Evolutionary conservation across 2,329 filamentous ascomycete species (phyloP).

Genomic region (Didymella segeticola): DNA sequence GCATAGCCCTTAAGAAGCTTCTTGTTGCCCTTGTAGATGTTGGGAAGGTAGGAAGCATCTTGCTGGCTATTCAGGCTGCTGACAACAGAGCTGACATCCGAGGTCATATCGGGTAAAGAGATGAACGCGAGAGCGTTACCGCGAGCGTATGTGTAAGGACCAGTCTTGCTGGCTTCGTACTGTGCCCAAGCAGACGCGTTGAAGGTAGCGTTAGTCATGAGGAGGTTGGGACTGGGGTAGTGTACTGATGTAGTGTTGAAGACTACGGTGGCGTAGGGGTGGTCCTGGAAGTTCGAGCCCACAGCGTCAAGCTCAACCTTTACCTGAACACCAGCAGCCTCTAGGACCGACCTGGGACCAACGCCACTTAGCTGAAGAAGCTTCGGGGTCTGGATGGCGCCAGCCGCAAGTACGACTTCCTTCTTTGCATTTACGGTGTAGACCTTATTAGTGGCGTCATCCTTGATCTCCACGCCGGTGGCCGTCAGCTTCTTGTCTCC

Average conservation of each 20-base stretch:
- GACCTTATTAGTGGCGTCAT: conserved; percentile 22
- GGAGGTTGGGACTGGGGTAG: conserved; percentile 32
- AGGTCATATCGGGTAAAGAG: conserved; percentile 33
- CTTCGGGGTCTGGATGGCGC: conserved; percentile 63
- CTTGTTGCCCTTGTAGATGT: conserved; percentile 30
- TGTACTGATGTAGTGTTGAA: conserved; percentile 32
- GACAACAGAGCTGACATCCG: conserved; percentile 15
- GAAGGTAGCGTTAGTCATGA: conserved; percentile 42
- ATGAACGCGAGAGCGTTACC: conserved; percentile 37
- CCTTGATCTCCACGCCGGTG: conserved; percentile 27
- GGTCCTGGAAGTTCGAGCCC: conserved; percentile 46
- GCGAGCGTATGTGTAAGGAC: conserved; percentile 36
- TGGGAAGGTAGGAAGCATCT: conserved; percentile 30
- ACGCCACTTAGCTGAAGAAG: conserved; percentile 49
- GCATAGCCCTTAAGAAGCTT: conserved; percentile 30
- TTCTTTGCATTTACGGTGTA: conserved; percentile 33
- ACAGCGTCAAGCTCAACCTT: conserved; percentile 40
- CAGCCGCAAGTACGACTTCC: conserved; percentile 68
- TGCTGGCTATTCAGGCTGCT: conserved; percentile 32
- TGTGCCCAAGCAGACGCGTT: conserved; percentile 40
- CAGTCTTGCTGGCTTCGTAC: conserved; percentile 42
- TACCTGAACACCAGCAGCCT: conserved; percentile 37
- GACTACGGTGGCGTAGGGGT: conserved; percentile 29
- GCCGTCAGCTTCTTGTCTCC: conserved; percentile 23
- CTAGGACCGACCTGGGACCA: conserved; percentile 38